Evolutionary conservation across 495 filamentous ascomycete species (phyloP).

Genomic region (Oidiodendron maius): DNA sequence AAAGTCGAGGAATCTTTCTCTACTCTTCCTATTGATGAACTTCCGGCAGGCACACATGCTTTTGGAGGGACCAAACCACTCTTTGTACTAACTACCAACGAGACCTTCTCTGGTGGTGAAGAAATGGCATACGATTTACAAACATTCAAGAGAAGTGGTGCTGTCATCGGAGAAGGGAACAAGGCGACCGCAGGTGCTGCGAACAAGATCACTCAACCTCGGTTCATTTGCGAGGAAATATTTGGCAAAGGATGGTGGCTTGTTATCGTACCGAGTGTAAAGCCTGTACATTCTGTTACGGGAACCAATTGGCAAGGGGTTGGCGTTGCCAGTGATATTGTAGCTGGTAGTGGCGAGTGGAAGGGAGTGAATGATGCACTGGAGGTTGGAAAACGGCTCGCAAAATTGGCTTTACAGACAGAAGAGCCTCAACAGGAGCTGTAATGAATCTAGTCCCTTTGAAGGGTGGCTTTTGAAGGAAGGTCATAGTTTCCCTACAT

Average conservation of each 20-base stretch:
- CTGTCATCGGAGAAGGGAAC: conserved; percentile 8
- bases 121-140: conserved; percentile 10
- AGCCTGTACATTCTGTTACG: conserved; percentile 3
- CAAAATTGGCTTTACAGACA: not conserved
- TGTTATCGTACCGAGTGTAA: not conserved
- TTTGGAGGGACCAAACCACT: conserved; percentile 5
- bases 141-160: conserved; percentile 2
- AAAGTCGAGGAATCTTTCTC: not conserved
- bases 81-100: not conserved
- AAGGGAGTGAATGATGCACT: not conserved
- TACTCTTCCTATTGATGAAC: not conserved
- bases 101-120: not conserved
- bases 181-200: not conserved
- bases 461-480: too few species aligned
- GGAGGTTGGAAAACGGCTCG: conserved; percentile 3
- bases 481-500: too few species aligned
- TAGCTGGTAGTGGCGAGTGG: conserved; percentile 8
- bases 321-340: conserved; percentile 4
- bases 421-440: not conserved
- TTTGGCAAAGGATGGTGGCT: conserved; percentile 8
- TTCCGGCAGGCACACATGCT: not conserved
- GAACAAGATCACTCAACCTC: not conserved
- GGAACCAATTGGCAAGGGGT: conserved; percentile 8
- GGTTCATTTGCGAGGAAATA: conserved; percentile 1
- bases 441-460: too few species aligned